Percentiles rank a stretch among this genome's conserved stretches.
Conservation (phyloP, 2,329 filamentous ascomycete genomes). For the Westerdykella sp. region DNA sequence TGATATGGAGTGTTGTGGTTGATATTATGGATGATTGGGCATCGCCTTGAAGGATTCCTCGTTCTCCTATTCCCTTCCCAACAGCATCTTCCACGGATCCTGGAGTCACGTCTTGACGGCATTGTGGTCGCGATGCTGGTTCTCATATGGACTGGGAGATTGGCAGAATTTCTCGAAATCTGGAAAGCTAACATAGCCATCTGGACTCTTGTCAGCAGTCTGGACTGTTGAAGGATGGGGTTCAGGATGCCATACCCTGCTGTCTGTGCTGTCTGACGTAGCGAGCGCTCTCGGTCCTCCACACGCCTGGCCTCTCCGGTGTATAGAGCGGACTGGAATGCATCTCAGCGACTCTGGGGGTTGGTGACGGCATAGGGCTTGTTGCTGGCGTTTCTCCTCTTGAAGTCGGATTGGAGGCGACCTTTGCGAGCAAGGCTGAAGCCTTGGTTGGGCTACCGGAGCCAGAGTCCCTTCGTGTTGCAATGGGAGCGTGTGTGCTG, state of each 20-base stretch:
- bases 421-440: slow-evolving; percentile 39
- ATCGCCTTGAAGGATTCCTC: no score
- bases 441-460: slow-evolving; percentile 39
- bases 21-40: no score
- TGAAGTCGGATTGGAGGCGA: slow-evolving; percentile 38
- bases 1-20: no score
- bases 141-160: slow-evolving; percentile 24
- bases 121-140: slow-evolving; percentile 21
- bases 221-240: neutral
- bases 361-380: slow-evolving; percentile 25
- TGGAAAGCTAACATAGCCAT: slow-evolving; percentile 66
- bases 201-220: slow-evolving; percentile 22
- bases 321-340: slow-evolving; percentile 22
- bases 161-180: slow-evolving; percentile 62
- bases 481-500: slow-evolving; percentile 36
- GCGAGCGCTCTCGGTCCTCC: slow-evolving; percentile 34
- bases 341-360: slow-evolving; percentile 15
- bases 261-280: slow-evolving; percentile 34
- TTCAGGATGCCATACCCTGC: slow-evolving; percentile 27
- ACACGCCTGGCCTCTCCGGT: slow-evolving; percentile 28
- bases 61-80: neutral
- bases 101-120: slow-evolving; percentile 30
- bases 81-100: neutral
- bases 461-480: slow-evolving; percentile 38
- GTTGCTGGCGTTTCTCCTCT: slow-evolving; percentile 30